Evolutionary conservation across 2,329 filamentous ascomycete genomes (phyloP).

Genomic region (Fonsecaea pugnacius): DNA sequence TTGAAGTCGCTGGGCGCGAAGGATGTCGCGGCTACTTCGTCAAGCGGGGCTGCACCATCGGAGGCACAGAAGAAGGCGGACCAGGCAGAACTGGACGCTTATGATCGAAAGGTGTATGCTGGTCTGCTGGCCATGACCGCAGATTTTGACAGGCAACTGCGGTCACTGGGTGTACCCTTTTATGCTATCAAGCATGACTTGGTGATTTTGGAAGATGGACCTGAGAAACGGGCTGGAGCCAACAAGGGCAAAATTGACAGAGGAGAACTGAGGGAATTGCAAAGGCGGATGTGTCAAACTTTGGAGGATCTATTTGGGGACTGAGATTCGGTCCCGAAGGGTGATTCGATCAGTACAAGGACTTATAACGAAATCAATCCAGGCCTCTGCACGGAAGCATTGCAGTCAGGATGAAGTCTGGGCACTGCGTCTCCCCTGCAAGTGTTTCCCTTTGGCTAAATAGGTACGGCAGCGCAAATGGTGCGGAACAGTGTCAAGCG

Average conservation of each 20-base stretch:
- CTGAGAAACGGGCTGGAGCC: constrained; percentile 28
- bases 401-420: background rate
- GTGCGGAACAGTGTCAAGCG: background rate
- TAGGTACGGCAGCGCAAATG: background rate
- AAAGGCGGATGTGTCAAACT: constrained; percentile 55
- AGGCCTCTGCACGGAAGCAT: background rate
- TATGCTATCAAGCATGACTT: constrained; percentile 58
- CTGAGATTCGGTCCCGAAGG: constrained; percentile 14
- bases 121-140: constrained; percentile 64
- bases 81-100: constrained; percentile 60
- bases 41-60: constrained; percentile 17
- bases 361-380: background rate
- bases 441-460: background rate
- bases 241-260: constrained; percentile 43
- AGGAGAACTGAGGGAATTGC: constrained; percentile 50
- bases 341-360: background rate
- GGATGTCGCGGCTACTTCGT: constrained; percentile 12
- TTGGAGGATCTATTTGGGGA: constrained; percentile 56
- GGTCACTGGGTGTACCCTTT: constrained; percentile 64
- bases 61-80: constrained; percentile 44
- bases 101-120: constrained; percentile 66
- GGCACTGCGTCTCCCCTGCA: background rate
- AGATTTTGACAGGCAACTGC: constrained; percentile 61
- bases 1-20: constrained; percentile 45
- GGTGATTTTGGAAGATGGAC: constrained; percentile 42